A percentile compares a stretch with the other conserved stretches of the same genome.
phyloP scores from a whole-genome alignment of 495 filamentous ascomycete species.

The Durotheca rogersii region DNA sequence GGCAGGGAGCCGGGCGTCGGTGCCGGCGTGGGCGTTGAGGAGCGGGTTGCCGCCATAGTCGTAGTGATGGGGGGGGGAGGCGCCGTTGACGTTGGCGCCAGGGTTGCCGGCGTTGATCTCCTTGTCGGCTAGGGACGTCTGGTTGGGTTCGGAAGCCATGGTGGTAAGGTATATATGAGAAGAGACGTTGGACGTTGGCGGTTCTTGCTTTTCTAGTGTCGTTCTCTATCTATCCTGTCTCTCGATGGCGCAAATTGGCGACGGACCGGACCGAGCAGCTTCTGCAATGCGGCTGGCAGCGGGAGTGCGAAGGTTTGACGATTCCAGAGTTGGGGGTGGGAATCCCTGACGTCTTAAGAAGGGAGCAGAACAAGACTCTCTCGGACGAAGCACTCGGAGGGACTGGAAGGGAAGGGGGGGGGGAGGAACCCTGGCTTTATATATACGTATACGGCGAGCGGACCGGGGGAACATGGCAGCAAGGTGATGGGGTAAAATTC shows the following conservation, averaged over 20 bases:
- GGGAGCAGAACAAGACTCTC: constrained; percentile 6
- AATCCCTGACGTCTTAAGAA: no score
- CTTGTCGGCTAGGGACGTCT: constrained; percentile 35
- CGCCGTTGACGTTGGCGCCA: constrained; percentile 33
- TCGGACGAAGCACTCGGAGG: no score
- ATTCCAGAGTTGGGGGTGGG: constrained; percentile 9
- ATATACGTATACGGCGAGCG: constrained; percentile 2
- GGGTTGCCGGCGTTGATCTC: constrained; percentile 32
- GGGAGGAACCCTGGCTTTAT: constrained; percentile 12
- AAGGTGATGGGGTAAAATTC: constrained; percentile 2
- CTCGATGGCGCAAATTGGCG: no score
- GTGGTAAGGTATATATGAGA: neutral
- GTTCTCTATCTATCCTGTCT: neutral
- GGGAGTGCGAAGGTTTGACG: no score
- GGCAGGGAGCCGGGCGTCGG: constrained; percentile 65
- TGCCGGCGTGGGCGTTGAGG: constrained; percentile 63
- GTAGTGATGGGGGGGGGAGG: constrained; percentile 35
- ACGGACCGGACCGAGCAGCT: no score
- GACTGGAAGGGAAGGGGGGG: no score
- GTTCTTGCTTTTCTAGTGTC: neutral
- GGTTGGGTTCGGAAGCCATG: constrained; percentile 32
- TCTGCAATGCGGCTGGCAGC: no score
- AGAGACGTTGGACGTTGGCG: no score
- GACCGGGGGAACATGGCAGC: neutral
- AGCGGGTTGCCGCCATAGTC: constrained; percentile 68